phyloP scores from a whole-genome alignment of 2,329 filamentous ascomycete species.

The Fusarium subglutinans region DNA sequence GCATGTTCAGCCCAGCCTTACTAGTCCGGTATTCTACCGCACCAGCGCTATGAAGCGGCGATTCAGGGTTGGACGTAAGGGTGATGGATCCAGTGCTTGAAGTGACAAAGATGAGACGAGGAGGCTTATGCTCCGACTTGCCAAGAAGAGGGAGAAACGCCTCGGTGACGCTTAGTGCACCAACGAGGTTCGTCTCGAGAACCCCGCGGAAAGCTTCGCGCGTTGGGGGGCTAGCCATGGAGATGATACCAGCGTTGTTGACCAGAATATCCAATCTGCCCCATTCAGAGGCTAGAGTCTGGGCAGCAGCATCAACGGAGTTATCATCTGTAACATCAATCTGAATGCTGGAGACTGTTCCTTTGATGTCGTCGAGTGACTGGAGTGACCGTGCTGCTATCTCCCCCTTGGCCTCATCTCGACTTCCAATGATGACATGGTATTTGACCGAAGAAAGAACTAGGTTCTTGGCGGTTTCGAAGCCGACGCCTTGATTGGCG shows the following conservation, averaged over 20 bases:
- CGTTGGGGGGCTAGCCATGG: neutral
- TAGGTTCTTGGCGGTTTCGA: conserved; percentile 16
- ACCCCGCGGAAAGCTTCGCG: neutral
- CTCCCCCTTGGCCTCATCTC: conserved; percentile 8
- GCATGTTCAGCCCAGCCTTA: conserved; percentile 19
- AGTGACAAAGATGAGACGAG: conserved; percentile 6
- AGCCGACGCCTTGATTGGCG: conserved; percentile 23
- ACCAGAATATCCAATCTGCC: conserved; percentile 10
- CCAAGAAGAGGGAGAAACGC: neutral
- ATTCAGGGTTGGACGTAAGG: neutral
- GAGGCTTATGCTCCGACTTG: conserved; percentile 1
- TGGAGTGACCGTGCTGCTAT: neutral
- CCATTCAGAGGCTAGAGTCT: neutral
- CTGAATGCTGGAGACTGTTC: conserved; percentile 7
- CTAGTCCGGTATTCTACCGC: conserved; percentile 2
- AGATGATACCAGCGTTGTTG: conserved; percentile 9
- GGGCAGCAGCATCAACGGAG: conserved; percentile 1
- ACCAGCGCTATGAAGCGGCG: neutral
- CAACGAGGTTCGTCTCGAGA: conserved; percentile 12
- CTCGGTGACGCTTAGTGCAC: neutral
- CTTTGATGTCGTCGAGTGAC: neutral
- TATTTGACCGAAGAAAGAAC: conserved; percentile 2
- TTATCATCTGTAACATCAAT: conserved; percentile 3
- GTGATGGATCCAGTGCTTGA: conserved; percentile 12
- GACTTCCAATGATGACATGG: conserved; percentile 16